A percentile compares a stretch with the other conserved stretches of the same genome.
Evolutionary conservation across 139 green algal species (phyloP).

Genomic region (Zygnema circumcarinatum): DNA sequence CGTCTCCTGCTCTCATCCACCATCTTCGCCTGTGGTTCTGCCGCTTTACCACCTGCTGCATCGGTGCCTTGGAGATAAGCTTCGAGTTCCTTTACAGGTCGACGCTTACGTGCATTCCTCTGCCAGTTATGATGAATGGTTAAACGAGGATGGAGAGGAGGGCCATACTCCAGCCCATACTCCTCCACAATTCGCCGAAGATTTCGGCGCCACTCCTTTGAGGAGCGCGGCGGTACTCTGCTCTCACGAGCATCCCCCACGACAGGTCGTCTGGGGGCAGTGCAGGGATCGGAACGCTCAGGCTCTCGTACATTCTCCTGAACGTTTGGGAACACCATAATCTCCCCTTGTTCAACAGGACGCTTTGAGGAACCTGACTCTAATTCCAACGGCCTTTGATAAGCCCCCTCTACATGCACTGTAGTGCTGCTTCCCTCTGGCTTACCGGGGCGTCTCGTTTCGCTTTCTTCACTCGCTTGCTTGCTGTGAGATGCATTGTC

Average conservation of each 20-base stretch:
- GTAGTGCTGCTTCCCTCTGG: not conserved
- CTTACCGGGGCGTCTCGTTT: not conserved
- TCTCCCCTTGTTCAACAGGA: not conserved
- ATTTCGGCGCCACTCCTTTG: not conserved
- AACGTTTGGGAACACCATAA: not conserved
- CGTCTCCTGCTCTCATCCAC: not conserved
- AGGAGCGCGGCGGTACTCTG: not conserved
- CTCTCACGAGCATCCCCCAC: not conserved
- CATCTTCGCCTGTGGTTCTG: no score
- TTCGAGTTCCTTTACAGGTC: no score
- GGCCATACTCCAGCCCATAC: constrained; percentile 46
- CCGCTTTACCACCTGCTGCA: no score
- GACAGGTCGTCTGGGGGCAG: not conserved
- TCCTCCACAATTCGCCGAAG: constrained; percentile 29
- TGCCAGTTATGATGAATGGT: constrained; percentile 38
- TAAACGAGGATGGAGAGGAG: constrained; percentile 29
- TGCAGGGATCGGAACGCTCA: not conserved
- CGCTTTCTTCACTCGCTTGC: not conserved
- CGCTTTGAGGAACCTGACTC: not conserved
- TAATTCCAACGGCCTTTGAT: not conserved
- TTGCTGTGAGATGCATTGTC: not conserved
- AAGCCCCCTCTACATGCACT: not conserved
- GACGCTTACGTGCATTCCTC: not conserved
- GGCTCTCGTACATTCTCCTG: not conserved
- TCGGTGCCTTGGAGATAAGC: no score